Evolutionary conservation across 305 asterid species (phyloP), one percentile per base, ranked within the genome.

Genomic region (Plantago coronopus): DNA sequence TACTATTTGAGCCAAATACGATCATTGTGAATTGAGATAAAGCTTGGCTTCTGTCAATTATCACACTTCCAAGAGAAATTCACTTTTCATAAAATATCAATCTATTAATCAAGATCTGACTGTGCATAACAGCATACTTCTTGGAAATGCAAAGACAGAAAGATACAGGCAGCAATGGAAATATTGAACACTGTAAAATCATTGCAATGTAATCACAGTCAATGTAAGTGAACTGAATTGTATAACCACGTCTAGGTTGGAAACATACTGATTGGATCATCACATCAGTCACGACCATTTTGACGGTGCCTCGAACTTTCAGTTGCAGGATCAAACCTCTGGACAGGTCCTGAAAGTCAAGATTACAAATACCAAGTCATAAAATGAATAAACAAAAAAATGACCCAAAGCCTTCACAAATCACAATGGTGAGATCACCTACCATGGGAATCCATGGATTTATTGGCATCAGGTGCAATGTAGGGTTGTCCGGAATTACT

Each of bases 361-460:
- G 12, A 57, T 23, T 22, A 34, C 67, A 64, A 49, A 58, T 6
- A 62, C 42, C 23, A 62, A 3, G 72, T 65, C 47, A 70, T 12
- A 8, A 60, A 3, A 45, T 57, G 48, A 44, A 45, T 57, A 53
- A 44, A 40, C 3, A 21, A 50, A 14, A 44, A 17, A 48, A 71
- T 34, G 48, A 56, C 7, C 50, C 17, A 38, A 49, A 67, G 59
- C 45, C 29, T n/a, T 51, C 16, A 62, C 67, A 69, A 17, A 9
- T 51, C 16, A 62, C 67, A 69, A 17, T 49, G 61, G 72, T 59
- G 25, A 50, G 60, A 2, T 51, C 56, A 62, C 84, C 57, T 68
- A 78, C 83, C 84, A 51, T 61, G 63, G 68, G 70, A 66, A 74
- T 69, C 72, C 66, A 72, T 70, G 61, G 74, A 70, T 75, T 65